A percentile compares a stretch with the other conserved stretches of the same genome.
phyloP scores from a whole-genome alignment of 2,329 filamentous ascomycete genomes.

The Scedosporium apiospermum region DNA sequence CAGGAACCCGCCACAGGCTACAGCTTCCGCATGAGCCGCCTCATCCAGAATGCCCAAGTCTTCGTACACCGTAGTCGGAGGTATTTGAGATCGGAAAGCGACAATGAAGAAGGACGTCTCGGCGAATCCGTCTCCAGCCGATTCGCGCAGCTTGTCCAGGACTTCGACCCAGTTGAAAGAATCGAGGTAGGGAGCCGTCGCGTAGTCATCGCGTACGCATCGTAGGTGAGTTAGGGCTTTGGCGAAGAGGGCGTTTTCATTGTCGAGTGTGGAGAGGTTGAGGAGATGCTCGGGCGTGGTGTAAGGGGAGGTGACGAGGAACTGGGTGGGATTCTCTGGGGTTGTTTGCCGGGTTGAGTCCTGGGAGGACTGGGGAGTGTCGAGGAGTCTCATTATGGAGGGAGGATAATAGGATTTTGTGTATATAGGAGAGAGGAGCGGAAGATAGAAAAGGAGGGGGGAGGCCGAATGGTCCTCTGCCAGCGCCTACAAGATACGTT shows the following conservation, averaged over 20 bases:
- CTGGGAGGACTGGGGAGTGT: neutral
- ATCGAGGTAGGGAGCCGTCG: constrained; percentile 61
- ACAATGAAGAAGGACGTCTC: constrained; percentile 70
- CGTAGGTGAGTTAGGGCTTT: constrained; percentile 57
- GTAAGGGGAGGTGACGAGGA: constrained; percentile 66
- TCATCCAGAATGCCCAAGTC: constrained; percentile 66
- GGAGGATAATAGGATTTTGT: neutral
- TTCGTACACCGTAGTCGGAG: constrained; percentile 54
- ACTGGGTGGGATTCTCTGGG: neutral
- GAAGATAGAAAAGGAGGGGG: neutral
- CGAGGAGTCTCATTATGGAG: neutral
- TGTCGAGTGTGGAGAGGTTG: constrained; percentile 57
- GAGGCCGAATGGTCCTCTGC: too few species aligned
- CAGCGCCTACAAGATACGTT: too few species aligned
- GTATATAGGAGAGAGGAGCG: neutral
- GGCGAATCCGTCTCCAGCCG: constrained; percentile 50
- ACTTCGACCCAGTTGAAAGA: constrained; percentile 70
- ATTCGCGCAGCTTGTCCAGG: constrained; percentile 44
- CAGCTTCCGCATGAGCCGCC: constrained; percentile 71
- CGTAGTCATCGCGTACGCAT: constrained; percentile 60
- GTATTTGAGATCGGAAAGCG: constrained; percentile 68
- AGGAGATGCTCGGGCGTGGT: constrained; percentile 61
- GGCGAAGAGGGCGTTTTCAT: constrained; percentile 59
- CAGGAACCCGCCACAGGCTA: constrained; percentile 67
- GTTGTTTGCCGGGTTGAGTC: constrained; percentile 3